A percentile compares a stretch with the other conserved stretches of the same genome.
phyloP scores from a whole-genome alignment of 2,329 filamentous ascomycete species.

The Aspergillus candidus region DNA sequence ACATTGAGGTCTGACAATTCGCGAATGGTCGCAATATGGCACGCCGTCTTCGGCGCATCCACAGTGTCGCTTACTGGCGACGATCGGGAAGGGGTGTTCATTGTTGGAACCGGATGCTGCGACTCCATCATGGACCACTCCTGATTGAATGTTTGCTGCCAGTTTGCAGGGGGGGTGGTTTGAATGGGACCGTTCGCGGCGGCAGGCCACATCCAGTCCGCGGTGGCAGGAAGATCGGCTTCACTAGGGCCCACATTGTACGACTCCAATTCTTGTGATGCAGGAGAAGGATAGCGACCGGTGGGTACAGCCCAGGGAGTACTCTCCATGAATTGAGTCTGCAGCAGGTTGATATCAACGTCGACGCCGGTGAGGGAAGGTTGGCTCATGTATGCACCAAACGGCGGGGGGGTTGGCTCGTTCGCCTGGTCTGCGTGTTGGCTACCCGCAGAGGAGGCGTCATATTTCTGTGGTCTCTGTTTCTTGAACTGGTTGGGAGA shows the following conservation, averaged over 20 bases:
- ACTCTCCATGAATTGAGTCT: background rate
- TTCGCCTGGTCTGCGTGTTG: too few species aligned
- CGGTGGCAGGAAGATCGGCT: background rate
- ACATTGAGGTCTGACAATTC: conserved; percentile 2
- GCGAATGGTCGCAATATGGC: background rate
- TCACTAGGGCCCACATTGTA: background rate
- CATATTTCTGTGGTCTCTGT: too few species aligned
- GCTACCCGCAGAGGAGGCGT: too few species aligned
- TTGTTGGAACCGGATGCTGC: background rate
- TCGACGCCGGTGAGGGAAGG: background rate
- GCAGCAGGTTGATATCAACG: background rate
- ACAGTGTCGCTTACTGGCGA: background rate
- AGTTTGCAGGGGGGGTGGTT: background rate
- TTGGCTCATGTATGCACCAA: too few species aligned
- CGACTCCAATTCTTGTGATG: conserved; percentile 1
- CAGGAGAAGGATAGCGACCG: conserved; percentile 1
- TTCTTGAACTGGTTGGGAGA: background rate
- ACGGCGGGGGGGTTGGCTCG: too few species aligned
- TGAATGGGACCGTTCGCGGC: background rate
- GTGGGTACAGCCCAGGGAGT: background rate
- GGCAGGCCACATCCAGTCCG: conserved; percentile 1
- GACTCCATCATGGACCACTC: conserved; percentile 1
- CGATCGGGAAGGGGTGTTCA: background rate
- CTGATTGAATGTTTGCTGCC: background rate
- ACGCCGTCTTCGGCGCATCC: background rate